Base-by-base conservation (phyloP, 2,329 filamentous ascomycete species). In the Didymella exigua region DNA sequence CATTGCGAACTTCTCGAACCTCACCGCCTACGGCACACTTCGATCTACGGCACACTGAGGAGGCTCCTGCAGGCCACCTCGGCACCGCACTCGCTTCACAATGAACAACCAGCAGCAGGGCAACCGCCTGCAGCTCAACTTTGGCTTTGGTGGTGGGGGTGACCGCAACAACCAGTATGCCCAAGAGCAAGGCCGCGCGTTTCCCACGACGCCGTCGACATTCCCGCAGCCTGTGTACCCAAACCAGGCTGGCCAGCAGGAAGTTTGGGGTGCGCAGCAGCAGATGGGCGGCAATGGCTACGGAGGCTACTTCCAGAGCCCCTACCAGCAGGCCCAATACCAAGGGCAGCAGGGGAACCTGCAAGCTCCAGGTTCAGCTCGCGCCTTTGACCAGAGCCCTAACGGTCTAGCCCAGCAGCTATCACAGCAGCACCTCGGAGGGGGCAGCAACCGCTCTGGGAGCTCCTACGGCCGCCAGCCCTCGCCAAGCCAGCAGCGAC, bases 381-480 rank as follows among this genome's bases (percentile, higher is more conserved):
- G 76, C 33, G 33, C 16, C 79, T 84, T 80, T 72, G 91, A 90
- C 69, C 92, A 97, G 71, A 89, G 89, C 65, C 96, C 93, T 67
- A 95, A 91, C 68, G 93, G 92, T 26, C 84, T 98, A 40, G 92
- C 93, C 57, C 91, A 97, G 74, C 95, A 99, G 75, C 96, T 98
- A 76, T 96, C 93, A 54, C 92, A 97, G 77, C 93, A 98, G 81
- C 96, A 97, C 75, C 84, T 98, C 19, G 86, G 86, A 41, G 34
- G 52, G 19, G 86, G 86, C 38, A 86, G 85, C 37, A 86, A 87
- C 56, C 85, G 91, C 63, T 83, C 83, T 26, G 86, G 86, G 24
- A 81, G 79, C 56, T 86, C 87, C 43, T 93, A 92, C 71, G 85
- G 82, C 61, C 82, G 85, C 56, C 85, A 91, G 30, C 82, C 84